Evolutionary conservation across 2,329 filamentous ascomycete species (phyloP).

Genomic region (Chalara sp.): DNA sequence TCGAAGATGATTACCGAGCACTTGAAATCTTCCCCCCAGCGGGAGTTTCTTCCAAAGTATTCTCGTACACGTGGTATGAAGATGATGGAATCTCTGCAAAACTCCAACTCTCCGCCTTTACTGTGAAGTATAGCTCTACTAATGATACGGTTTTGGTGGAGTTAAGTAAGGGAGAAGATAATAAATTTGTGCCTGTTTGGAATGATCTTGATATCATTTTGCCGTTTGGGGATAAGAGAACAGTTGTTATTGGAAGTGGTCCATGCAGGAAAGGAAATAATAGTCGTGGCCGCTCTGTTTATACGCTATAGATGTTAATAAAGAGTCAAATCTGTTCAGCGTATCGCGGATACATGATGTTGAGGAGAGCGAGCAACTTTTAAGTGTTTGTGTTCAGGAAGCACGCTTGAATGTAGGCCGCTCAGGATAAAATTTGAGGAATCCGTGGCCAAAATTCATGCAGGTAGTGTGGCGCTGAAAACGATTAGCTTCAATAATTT

Average conservation of each 20-base stretch:
- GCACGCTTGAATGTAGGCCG: too few relatives aligned
- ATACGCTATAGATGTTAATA: background rate
- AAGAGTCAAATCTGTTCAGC: too few relatives aligned
- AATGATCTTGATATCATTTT: constrained; percentile 42
- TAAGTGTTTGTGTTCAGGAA: too few relatives aligned
- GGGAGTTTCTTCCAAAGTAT: constrained; percentile 30
- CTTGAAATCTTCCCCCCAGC: constrained; percentile 50
- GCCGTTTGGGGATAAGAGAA: constrained; percentile 37
- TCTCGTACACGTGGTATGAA: constrained; percentile 43
- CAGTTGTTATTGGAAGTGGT: constrained; percentile 1
- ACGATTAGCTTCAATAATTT: too few relatives aligned
- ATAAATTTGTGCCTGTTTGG: constrained; percentile 42
- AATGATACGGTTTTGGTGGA: constrained; percentile 36
- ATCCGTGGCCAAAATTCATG: too few relatives aligned
- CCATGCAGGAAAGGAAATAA: background rate
- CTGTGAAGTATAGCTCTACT: constrained; percentile 36
- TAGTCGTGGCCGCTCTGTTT: background rate
- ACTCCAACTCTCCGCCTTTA: constrained; percentile 36
- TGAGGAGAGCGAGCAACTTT: too few relatives aligned
- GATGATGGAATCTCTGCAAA: constrained; percentile 45
- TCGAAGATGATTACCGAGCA: constrained; percentile 46
- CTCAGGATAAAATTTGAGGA: too few relatives aligned
- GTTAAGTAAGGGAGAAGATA: constrained; percentile 25
- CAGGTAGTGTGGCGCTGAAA: too few relatives aligned
- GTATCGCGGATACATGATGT: too few relatives aligned